Evolutionary conservation across 768 basidiomycete genomes (phyloP).

Genomic region (Leccinum imitatum): DNA sequence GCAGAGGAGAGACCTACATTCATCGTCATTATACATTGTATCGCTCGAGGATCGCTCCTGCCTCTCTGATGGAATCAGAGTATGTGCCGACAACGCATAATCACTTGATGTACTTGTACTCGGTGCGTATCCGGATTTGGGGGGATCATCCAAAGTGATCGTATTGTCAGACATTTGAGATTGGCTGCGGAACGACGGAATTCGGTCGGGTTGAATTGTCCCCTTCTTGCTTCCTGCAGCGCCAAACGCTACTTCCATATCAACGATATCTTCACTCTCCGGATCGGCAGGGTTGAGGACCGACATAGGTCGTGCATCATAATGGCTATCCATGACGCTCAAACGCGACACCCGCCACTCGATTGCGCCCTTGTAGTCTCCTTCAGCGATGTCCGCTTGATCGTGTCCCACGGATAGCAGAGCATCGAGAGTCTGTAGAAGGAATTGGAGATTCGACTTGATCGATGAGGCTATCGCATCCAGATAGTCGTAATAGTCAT

Average conservation of each 20-base stretch:
- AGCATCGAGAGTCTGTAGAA: conserved; percentile 60
- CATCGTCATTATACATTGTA: conserved; percentile 21
- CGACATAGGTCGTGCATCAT: conserved; percentile 43
- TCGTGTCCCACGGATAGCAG: conserved; percentile 65
- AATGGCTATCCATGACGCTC: conserved; percentile 55
- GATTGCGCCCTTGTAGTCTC: conserved; percentile 72
- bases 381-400: conserved; percentile 66
- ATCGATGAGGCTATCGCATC: conserved; percentile 52
- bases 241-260: conserved; percentile 53
- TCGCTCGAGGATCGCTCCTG: conserved; percentile 23
- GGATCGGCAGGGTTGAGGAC: conserved; percentile 41
- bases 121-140: conserved; percentile 19
- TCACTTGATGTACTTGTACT: conserved; percentile 25
- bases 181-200: conserved; percentile 32
- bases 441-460: conserved; percentile 53
- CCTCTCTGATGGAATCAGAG: conserved; percentile 25
- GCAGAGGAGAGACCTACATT: conserved; percentile 17
- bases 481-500: conserved; percentile 40
- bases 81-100: conserved; percentile 27
- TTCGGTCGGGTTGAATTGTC: conserved; percentile 19
- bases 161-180: conserved; percentile 36
- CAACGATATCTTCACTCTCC: conserved; percentile 53
- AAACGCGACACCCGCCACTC: conserved; percentile 75
- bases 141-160: conserved; percentile 31
- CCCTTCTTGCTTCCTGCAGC: conserved; percentile 37